Percentiles rank a stretch among this genome's conserved stretches.
Conservation (phyloP, 106 monocot species). For the Dendrobium officinale region DNA sequence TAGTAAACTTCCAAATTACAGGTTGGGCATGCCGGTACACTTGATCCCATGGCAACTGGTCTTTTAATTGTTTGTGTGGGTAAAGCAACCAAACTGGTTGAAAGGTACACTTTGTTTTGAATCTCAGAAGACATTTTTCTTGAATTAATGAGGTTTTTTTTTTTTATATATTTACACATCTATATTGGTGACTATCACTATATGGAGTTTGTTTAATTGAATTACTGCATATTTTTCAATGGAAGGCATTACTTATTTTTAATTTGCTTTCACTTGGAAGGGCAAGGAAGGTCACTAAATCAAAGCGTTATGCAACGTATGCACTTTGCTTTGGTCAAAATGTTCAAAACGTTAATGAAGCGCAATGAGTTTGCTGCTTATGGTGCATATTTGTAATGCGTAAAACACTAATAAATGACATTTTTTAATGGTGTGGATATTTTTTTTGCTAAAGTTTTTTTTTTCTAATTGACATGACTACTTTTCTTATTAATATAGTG, state of each 20-base stretch:
- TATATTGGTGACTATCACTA: not conserved
- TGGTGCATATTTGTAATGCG: not conserved
- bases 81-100: slow-evolving; percentile 91
- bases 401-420: not conserved
- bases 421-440: not conserved
- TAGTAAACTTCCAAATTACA: slow-evolving; percentile 17
- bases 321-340: not conserved
- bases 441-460: not conserved
- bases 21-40: slow-evolving; percentile 98
- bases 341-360: not conserved
- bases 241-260: not conserved
- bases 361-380: not conserved
- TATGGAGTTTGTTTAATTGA: not conserved
- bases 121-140: not conserved
- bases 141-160: not conserved
- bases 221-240: not conserved
- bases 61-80: slow-evolving; percentile 93
- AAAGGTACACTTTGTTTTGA: slow-evolving; percentile 40
- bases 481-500: not conserved
- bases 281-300: not conserved
- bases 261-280: not conserved
- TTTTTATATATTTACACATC: not conserved
- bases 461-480: not conserved
- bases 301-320: not conserved
- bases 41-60: slow-evolving; percentile 98